phyloP scores from a whole-genome alignment of 805 yeast genomes.

The Brettanomyces bruxellensis region DNA sequence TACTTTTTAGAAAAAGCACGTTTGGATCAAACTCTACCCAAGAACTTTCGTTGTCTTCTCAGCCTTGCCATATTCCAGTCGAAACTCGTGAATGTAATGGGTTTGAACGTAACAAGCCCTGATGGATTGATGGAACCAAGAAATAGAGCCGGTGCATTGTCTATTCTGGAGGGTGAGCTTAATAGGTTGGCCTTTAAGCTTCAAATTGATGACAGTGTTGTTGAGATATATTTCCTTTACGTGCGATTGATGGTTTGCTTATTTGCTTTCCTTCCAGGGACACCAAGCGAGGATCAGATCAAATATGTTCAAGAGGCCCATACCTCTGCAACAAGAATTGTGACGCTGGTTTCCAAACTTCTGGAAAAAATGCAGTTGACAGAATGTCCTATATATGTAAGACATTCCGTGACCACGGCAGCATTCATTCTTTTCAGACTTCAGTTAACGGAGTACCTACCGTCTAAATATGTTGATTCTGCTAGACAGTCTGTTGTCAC shows the following conservation, averaged over 20 bases:
- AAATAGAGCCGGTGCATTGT: conserved; percentile 70
- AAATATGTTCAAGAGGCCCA: conserved; percentile 78
- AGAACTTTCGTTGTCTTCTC: conserved; percentile 61
- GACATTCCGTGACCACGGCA: conserved; percentile 79
- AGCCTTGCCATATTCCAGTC: conserved; percentile 76
- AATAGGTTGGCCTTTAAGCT: conserved; percentile 61
- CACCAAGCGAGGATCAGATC: conserved; percentile 80
- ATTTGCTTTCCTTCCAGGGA: conserved; percentile 85
- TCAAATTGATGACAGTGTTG: conserved; percentile 55
- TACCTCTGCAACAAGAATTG: conserved; percentile 68
- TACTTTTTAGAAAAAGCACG: conserved; percentile 73
- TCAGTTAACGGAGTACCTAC: conserved; percentile 65
- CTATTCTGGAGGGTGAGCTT: conserved; percentile 71
- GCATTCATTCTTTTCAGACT: conserved; percentile 73
- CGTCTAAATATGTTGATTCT: conserved; percentile 72
- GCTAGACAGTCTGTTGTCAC: conserved; percentile 92
- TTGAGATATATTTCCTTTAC: conserved; percentile 73
- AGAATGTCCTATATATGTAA: conserved; percentile 77
- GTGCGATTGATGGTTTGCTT: conserved; percentile 75
- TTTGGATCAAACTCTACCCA: conserved; percentile 55
- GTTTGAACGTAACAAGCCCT: conserved; percentile 72
- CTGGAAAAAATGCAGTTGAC: conserved; percentile 61
- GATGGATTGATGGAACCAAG: conserved; percentile 84
- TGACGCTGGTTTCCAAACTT: conserved; percentile 67
- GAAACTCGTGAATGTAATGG: conserved; percentile 77